Percentiles rank a stretch among this genome's conserved stretches.
phyloP scores from a whole-genome alignment of 1,139 yeast genomes.

The Kodamaea fungicola region DNA sequence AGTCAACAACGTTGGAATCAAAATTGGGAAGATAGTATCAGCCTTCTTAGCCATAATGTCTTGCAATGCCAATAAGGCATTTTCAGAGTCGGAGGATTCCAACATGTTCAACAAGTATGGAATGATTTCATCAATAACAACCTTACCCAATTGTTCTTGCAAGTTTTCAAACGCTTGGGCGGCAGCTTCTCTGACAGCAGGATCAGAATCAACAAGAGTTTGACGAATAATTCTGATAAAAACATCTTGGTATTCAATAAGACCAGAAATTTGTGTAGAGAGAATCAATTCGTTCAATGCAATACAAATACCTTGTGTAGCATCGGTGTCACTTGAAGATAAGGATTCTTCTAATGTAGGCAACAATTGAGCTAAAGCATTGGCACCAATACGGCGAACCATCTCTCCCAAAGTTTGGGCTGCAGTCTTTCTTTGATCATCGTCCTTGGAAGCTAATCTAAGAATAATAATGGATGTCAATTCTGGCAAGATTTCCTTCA shows the following conservation, averaged over 20 bases:
- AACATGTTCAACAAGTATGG: slow-evolving; percentile 78
- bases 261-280: slow-evolving; percentile 63
- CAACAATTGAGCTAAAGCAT: slow-evolving; percentile 76
- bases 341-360: slow-evolving; percentile 79
- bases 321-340: slow-evolving; percentile 62
- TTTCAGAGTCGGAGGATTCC: slow-evolving; percentile 64
- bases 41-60: slow-evolving; percentile 92
- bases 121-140: slow-evolving; percentile 82
- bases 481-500: slow-evolving; percentile 86
- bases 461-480: slow-evolving; percentile 78
- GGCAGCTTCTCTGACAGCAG: slow-evolving; percentile 82
- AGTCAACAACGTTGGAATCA: slow-evolving; percentile 77
- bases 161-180: slow-evolving; percentile 87
- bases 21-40: slow-evolving; percentile 88
- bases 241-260: slow-evolving; percentile 61
- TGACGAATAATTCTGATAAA: slow-evolving; percentile 74
- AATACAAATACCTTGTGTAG: slow-evolving; percentile 94
- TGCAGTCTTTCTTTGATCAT: slow-evolving; percentile 78
- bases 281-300: slow-evolving; percentile 84
- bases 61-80: slow-evolving; percentile 83
- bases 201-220: slow-evolving; percentile 72
- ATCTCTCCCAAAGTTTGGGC: slow-evolving; percentile 94
- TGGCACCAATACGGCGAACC: slow-evolving; percentile 92
- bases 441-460: slow-evolving; percentile 77
- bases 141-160: slow-evolving; percentile 77